Conservation (phyloP, 75 land plant species). For the Pinus taeda region DNA sequence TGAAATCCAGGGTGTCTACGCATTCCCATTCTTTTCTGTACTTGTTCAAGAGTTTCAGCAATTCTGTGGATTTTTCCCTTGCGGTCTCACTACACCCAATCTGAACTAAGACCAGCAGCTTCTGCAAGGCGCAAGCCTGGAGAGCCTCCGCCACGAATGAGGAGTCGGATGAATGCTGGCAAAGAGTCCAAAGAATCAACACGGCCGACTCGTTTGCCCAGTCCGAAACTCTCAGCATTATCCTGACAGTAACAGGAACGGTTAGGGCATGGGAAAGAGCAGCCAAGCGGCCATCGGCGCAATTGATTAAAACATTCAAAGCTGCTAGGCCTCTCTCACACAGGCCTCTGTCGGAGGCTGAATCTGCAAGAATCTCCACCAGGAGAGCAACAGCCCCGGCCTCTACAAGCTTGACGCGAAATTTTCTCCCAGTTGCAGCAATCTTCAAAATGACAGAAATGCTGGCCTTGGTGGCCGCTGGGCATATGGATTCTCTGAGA, state of each 20-base stretch:
- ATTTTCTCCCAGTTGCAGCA: too few relatives aligned
- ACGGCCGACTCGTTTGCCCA: constrained; percentile 66
- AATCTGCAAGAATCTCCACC: constrained; percentile 53
- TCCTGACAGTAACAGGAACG: constrained; percentile 70
- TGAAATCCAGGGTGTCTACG: constrained; percentile 42
- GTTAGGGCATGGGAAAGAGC: constrained; percentile 54
- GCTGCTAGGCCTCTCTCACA: constrained; percentile 59
- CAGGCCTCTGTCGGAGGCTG: constrained; percentile 26
- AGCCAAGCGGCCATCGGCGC: constrained; percentile 30
- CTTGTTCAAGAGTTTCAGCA: constrained; percentile 57
- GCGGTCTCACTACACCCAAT: constrained; percentile 55
- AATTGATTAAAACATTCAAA: constrained; percentile 39
- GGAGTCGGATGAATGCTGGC: constrained; percentile 17
- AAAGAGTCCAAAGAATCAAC: constrained; percentile 52
- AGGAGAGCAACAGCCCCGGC: constrained; percentile 18
- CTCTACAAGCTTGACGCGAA: too few relatives aligned
- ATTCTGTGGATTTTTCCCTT: constrained; percentile 52
- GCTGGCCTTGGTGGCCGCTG: neutral
- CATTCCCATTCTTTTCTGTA: constrained; percentile 37
- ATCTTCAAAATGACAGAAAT: too few relatives aligned
- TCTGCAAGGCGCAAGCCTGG: constrained; percentile 67
- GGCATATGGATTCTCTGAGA: neutral
- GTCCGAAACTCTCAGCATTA: constrained; percentile 70
- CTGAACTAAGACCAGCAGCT: constrained; percentile 72
- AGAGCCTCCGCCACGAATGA: constrained; percentile 47